Evolutionary conservation across 1,139 yeast species (phyloP), one percentile per base, ranked within the genome.

Genomic region (Ogataea hybrid): DNA sequence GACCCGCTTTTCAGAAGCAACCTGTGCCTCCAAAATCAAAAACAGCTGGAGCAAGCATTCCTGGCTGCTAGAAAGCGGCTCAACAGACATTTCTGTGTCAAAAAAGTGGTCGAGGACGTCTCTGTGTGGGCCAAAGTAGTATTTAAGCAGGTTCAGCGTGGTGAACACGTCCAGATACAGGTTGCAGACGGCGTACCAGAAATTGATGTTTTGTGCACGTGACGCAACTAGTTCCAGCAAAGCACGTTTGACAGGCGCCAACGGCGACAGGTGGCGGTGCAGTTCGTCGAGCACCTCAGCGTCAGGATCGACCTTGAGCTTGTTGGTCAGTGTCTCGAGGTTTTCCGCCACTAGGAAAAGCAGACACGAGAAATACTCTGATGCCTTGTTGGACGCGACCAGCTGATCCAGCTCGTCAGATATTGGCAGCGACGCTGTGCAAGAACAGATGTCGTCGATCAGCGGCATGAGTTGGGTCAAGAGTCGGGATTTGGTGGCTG

Each of bases 1-100:
- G 3, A 71, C 56, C 0, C 61, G 63, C 12, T 50, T 49, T 1
- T 64, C 52, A 38, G 53, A 53, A 2, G 70, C 59, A 25, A 62
- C 50, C 33, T 65, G 65, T 17, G 65, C 56, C 42, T 68, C 67
- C 48, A 66, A 43, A 34, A 56, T 53, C 50, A 59, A 56, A 38
- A 55, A 70, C 17, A 49, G 42, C 39, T 48, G 52, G 30, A 52
- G 37, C 30, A 56, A 42, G 4, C 46, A 50, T 22, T 40, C 48
- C 23, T 52, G 52, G 2, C 44, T 29, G 18, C 37, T 20, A 4
- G 21, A 12, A 4, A 40, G n/a, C 5, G 48, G 37, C 12, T 35
- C 42, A 7, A 34, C 29, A 5, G 41, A 17, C 39, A 44, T 25
- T 18, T 44, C 48, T 8, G 48, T 37, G 27, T 36, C 47, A 23